These are phyloP conservation scores for Forsythia suspensa DNA, from an alignment of 257 asterid species.

Conservation along the genomic window DNA sequence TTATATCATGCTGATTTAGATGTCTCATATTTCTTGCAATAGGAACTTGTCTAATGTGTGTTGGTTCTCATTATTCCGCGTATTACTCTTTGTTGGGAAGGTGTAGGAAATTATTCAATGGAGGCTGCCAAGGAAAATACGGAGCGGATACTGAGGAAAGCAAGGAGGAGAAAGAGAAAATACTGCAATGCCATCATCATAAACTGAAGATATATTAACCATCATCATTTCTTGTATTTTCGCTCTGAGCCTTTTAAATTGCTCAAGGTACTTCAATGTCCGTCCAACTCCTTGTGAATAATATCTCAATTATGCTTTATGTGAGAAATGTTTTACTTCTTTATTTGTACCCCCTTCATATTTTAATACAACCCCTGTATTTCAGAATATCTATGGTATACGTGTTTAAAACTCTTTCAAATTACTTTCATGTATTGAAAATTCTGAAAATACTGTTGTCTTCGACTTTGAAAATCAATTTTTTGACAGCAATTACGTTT, in stretches of 20 bases:
- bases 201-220: conserved; percentile 52
- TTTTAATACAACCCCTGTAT: neutral
- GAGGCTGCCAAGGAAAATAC: conserved; percentile 63
- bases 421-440: neutral
- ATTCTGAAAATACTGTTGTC: neutral
- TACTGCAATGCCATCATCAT: conserved; percentile 57
- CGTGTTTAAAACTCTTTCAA: neutral
- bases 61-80: neutral
- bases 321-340: neutral
- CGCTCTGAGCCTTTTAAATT: neutral
- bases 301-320: neutral
- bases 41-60: neutral
- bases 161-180: conserved; percentile 87
- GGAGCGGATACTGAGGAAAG: conserved; percentile 75
- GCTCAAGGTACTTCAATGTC: neutral
- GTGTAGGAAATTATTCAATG: conserved; percentile 31
- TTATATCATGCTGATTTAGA: neutral
- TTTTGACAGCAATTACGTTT: neutral
- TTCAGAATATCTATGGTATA: neutral
- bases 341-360: neutral
- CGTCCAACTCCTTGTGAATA: no score
- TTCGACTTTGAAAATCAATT: neutral
- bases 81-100: conserved; percentile 24
- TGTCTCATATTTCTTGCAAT: neutral
- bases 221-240: neutral